Conservation (phyloP, 345 rosid species). For the Garcia nutans region DNA sequence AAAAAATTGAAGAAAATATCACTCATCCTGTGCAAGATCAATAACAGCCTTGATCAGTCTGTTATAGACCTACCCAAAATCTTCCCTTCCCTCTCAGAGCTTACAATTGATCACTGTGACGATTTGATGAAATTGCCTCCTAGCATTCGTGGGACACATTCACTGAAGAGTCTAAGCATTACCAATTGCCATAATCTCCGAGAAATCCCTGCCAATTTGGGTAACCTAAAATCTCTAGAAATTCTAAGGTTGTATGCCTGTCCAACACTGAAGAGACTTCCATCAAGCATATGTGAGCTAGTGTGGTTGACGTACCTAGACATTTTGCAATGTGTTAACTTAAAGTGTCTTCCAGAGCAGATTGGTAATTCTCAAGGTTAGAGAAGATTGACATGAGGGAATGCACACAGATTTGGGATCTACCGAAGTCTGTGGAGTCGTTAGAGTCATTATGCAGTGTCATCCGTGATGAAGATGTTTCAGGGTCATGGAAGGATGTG, state of each 20-base stretch:
- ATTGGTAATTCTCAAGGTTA: slow-evolving; percentile 51
- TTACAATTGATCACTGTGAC: slow-evolving; percentile 76
- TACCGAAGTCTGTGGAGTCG: slow-evolving; percentile 48
- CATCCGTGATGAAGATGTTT: slow-evolving; percentile 70
- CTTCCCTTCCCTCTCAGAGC: slow-evolving; percentile 65
- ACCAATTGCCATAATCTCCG: slow-evolving; percentile 79
- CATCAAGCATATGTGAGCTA: slow-evolving; percentile 56
- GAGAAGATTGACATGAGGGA: slow-evolving; percentile 97
- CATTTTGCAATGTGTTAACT: slow-evolving; percentile 67
- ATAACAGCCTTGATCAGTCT: slow-evolving; percentile 52
- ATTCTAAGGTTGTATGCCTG: slow-evolving; percentile 75
- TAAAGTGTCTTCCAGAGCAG: slow-evolving; percentile 57
- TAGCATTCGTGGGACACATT: slow-evolving; percentile 46
- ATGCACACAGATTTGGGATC: slow-evolving; percentile 40
- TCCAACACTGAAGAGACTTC: slow-evolving; percentile 55
- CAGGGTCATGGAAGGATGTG: slow-evolving; percentile 53
- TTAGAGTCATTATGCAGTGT: slow-evolving; percentile 56
- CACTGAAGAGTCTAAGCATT: slow-evolving; percentile 62
- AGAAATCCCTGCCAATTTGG: slow-evolving; percentile 52
- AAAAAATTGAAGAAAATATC: slow-evolving; percentile 59
- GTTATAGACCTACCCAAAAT: slow-evolving; percentile 41
- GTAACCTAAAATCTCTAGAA: slow-evolving; percentile 48
- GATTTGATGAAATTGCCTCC: slow-evolving; percentile 62
- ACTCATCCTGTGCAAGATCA: slow-evolving; percentile 71
- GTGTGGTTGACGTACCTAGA: slow-evolving; percentile 59